Evolutionary conservation across 441 rosid species (phyloP), one percentile per base, ranked within the genome.

Genomic region (Adansonia gregorii): DNA sequence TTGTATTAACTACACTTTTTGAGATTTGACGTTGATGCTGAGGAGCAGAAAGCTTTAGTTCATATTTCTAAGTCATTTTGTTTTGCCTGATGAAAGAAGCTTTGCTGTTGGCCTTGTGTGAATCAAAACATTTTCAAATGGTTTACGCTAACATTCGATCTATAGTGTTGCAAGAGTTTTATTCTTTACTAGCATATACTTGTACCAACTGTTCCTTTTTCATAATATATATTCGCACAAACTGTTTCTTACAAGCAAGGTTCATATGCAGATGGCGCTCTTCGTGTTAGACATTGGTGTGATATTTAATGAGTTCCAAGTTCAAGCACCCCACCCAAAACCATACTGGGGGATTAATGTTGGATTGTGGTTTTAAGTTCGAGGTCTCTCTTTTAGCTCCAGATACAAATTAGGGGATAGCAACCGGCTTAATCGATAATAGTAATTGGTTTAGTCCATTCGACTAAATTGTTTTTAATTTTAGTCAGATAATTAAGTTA

Each of bases 31-130:
- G 41, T 4, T 35, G 41, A 35, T 35, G 86, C 81, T 80, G 83
- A 75, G 79, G 92, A 87, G 67, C 78, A 76, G 70, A 31, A 24
- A 15, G 31, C 51, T 77, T 76, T 67, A 8, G 52, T 80, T 48
- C 22, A 59, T 65, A 39, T 22, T 55, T 27, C 17, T 10, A 3
- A 45, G 15, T 12, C 9, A 14, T 71, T 76, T 56, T 55, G 58
- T 52, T 66, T 76, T 63, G 17, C 78, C 10, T 31, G 49, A 41
- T 41, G 6, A 24, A 14, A 73, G 67, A 19, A 58, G 11, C 59
- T 72, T 51, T 12, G 41, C 70, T 22, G 20, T 48, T 59, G 45
- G 31, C 3, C 19, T 4, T 6, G 12, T 72, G 20, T 43, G 48
- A 55, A 27, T 72, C 49, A 35, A 70, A 49, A 48, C 8, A 7